These are phyloP conservation scores for Tremella fuciformis DNA, from an alignment of 768 basidiomycete species.

Conservation along the genomic window DNA sequence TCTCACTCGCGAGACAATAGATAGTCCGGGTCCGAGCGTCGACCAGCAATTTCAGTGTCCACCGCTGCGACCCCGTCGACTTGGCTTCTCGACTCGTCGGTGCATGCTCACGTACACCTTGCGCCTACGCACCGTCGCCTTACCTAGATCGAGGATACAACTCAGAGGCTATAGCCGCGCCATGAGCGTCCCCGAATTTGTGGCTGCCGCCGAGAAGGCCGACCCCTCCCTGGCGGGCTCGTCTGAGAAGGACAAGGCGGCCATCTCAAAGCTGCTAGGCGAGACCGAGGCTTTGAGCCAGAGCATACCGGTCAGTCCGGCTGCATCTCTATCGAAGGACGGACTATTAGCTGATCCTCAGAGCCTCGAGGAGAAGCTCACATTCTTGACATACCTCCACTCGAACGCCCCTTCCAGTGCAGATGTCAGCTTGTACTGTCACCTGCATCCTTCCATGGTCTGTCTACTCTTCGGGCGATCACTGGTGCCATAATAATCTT, in stretches of 20 bases:
- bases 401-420: conserved; percentile 81
- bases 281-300: conserved; percentile 37
- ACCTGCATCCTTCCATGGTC: conserved; percentile 79
- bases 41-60: no score
- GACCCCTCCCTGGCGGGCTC: conserved; percentile 41
- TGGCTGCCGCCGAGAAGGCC: conserved; percentile 40
- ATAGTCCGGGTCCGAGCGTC: no score
- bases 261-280: conserved; percentile 28
- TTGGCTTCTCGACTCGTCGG: no score
- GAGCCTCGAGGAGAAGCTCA: conserved; percentile 69
- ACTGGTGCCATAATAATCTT: neutral
- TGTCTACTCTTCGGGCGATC: conserved; percentile 45
- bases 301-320: conserved; percentile 41
- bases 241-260: conserved; percentile 43
- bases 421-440: conserved; percentile 84
- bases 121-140: no score
- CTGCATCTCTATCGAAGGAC: neutral
- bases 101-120: no score
- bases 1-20: no score
- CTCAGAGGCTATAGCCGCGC: conserved; percentile 8
- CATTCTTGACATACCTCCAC: conserved; percentile 79
- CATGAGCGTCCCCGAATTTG: conserved; percentile 40
- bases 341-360: conserved; percentile 48
- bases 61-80: no score
- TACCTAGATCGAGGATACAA: neutral